Conservation (phyloP, 2,329 filamentous ascomycete genomes). For the Blastomyces parvus region DNA sequence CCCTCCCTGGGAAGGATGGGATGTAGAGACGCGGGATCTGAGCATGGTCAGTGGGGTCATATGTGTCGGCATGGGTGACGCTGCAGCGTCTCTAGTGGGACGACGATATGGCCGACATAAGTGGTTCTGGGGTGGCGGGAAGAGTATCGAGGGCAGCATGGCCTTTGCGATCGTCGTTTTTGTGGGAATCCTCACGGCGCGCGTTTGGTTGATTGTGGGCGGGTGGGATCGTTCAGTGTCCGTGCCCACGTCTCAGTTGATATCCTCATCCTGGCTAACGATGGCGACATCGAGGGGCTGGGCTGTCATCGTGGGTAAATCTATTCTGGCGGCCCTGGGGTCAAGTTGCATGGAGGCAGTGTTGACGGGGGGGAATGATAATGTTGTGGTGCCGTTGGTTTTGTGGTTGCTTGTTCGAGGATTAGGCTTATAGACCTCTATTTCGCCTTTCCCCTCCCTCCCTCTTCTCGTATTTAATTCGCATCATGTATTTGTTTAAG, state of each 20-base stretch:
- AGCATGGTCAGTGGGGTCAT: constrained; percentile 89
- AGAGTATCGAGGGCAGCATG: constrained; percentile 76
- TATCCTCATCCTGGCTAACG: constrained; percentile 13
- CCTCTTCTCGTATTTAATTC: neutral
- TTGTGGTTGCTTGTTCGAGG: constrained; percentile 88
- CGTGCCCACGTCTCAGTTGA: constrained; percentile 19
- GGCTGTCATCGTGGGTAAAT: constrained; percentile 44
- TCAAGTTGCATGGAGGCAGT: constrained; percentile 92
- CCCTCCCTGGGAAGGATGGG: constrained; percentile 60
- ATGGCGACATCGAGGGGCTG: constrained; percentile 17
- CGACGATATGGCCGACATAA: constrained; percentile 76
- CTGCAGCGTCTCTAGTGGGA: constrained; percentile 82
- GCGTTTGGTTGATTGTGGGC: constrained; percentile 65
- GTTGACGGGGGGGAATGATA: constrained; percentile 93
- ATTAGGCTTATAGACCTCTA: constrained; percentile 34
- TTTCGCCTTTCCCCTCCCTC: neutral
- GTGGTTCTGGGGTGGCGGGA: constrained; percentile 95
- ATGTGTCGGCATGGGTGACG: constrained; percentile 91
- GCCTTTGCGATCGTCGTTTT: constrained; percentile 79
- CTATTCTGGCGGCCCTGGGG: constrained; percentile 61
- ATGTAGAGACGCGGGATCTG: constrained; percentile 61
- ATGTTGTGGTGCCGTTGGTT: constrained; percentile 89
- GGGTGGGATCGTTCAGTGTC: constrained; percentile 46
- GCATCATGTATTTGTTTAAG: neutral
- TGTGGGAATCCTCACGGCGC: constrained; percentile 59